Evolutionary conservation across 2,329 filamentous ascomycete species (phyloP), one percentile per base, ranked within the genome.

Genomic region (Phialocephala sp.): DNA sequence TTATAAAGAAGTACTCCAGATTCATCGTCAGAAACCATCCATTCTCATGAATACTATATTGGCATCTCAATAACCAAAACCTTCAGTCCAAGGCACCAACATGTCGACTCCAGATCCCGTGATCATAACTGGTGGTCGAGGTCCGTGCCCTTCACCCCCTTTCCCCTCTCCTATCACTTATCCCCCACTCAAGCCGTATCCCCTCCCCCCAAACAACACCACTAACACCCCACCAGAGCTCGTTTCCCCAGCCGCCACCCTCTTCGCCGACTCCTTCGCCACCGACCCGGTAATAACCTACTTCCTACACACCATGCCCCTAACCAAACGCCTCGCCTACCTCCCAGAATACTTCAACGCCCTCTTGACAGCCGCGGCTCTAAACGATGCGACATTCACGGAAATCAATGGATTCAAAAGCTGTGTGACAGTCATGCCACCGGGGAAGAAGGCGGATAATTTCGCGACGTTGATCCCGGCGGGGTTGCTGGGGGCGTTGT

Each of bases 261-360:
- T 68, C 56, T 57, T 68, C 50, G 55, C 60, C 37, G n/a, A 56
- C 24, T 59, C 59, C 3, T 70, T 70, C 64, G 24, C 24, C 20
- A 61, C 41, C 20, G 66, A 70, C 20, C 66, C 70, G 6, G 62
- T 69, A 24, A 69, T 71, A 37, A 64, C 39, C 15, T 72, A 70
- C 43, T n/a, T 71, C 12, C 65, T 72, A 4, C 61, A 61, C 24
- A 59, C 57, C n/a, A 58, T 72, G 39, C 43, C 64, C 1, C 37
- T 60, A 2, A 47, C 52, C 14, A 45, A 62, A 15, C 59, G 68
- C 36, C 35, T 52, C 18, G 60, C 66, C 18, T 72, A 70, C 61
- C 60, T 68, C 1, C 66, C 68, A 3, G 47, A 43, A 1, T 70
- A 66, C 55, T 72, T 72, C 60, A 52, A 59, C 35, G 56, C 59